phyloP scores from a whole-genome alignment of 1,284 basidiomycete species.

The Boletus semigastroideus region DNA sequence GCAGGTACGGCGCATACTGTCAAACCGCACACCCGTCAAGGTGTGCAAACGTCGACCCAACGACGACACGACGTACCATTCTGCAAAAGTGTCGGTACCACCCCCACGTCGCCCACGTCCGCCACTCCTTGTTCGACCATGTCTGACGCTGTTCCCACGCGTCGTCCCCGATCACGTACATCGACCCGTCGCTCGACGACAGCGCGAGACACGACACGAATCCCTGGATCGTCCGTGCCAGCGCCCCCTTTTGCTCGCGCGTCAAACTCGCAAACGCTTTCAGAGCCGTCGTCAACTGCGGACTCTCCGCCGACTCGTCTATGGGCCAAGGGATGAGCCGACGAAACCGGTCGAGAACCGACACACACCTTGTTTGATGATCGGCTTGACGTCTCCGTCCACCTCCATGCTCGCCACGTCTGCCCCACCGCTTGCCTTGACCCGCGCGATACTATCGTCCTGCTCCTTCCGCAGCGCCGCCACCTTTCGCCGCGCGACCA shows the following conservation, averaged over 20 bases:
- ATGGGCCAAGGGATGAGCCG: not conserved
- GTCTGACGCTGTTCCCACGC: constrained; percentile 68
- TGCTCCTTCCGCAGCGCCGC: constrained; percentile 79
- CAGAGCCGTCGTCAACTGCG: constrained; percentile 64
- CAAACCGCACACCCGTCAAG: no score
- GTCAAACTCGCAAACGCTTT: constrained; percentile 73
- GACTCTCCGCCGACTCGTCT: constrained; percentile 61
- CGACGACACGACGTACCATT: constrained; percentile 62
- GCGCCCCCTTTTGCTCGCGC: constrained; percentile 69
- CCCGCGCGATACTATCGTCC: constrained; percentile 77
- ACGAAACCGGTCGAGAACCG: not conserved
- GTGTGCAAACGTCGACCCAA: no score
- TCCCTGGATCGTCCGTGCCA: constrained; percentile 66
- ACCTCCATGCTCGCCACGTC: constrained; percentile 60
- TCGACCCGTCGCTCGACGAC: constrained; percentile 36
- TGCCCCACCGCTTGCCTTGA: constrained; percentile 57
- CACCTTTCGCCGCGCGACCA: constrained; percentile 72
- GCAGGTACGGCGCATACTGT: constrained; percentile 79
- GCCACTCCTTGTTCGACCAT: constrained; percentile 74
- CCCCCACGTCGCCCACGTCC: constrained; percentile 80
- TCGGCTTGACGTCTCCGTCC: constrained; percentile 60
- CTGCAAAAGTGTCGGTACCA: constrained; percentile 87
- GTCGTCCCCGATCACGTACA: constrained; percentile 52
- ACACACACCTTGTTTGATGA: constrained; percentile 29
- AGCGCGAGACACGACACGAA: constrained; percentile 65